A percentile compares a stretch with the other conserved stretches of the same genome.
Conservation (phyloP, 495 filamentous ascomycete genomes). For the Aspergillus taichungensis region DNA sequence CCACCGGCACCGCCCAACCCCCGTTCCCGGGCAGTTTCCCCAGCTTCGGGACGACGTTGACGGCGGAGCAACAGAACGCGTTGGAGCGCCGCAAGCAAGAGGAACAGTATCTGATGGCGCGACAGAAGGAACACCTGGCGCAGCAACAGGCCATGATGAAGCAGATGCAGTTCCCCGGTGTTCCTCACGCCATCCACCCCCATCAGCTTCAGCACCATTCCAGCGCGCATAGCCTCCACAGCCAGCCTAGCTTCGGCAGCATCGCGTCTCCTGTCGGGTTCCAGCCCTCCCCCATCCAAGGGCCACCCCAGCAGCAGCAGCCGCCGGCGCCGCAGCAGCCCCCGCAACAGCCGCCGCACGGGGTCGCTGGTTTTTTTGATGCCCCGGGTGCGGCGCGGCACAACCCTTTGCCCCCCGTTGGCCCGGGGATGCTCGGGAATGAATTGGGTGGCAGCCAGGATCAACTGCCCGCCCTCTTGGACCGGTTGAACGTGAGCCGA, state of each 20-base stretch:
- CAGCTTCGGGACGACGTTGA: constrained; percentile 94
- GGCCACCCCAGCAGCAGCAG: constrained; percentile 50
- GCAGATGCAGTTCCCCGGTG: constrained; percentile 58
- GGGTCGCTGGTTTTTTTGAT: constrained; percentile 66
- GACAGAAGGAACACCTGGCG: constrained; percentile 86
- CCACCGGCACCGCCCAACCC: constrained; percentile 63
- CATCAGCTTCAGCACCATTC: constrained; percentile 79
- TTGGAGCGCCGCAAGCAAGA: constrained; percentile 94
- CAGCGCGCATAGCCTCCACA: constrained; percentile 90
- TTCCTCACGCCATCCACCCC: constrained; percentile 38
- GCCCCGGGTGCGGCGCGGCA: constrained; percentile 31
- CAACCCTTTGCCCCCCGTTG: constrained; percentile 30
- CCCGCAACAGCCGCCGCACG: constrained; percentile 23
- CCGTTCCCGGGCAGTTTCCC: constrained; percentile 95
- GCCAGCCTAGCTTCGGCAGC: constrained; percentile 88
- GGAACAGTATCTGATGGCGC: constrained; percentile 91
- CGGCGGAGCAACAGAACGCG: constrained; percentile 95
- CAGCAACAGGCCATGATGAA: constrained; percentile 76
- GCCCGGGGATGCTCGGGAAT: constrained; percentile 44
- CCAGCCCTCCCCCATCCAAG: constrained; percentile 65
- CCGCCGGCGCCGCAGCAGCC: constrained; percentile 23
- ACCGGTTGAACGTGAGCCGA: constrained; percentile 49
- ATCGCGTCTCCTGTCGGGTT: constrained; percentile 77
- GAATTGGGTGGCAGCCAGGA: constrained; percentile 45
- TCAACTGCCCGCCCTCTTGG: constrained; percentile 51